A percentile compares a stretch with the other conserved stretches of the same genome.
Conservation (phyloP, 2,329 filamentous ascomycete genomes). For the Penicillium sclerotigenum region DNA sequence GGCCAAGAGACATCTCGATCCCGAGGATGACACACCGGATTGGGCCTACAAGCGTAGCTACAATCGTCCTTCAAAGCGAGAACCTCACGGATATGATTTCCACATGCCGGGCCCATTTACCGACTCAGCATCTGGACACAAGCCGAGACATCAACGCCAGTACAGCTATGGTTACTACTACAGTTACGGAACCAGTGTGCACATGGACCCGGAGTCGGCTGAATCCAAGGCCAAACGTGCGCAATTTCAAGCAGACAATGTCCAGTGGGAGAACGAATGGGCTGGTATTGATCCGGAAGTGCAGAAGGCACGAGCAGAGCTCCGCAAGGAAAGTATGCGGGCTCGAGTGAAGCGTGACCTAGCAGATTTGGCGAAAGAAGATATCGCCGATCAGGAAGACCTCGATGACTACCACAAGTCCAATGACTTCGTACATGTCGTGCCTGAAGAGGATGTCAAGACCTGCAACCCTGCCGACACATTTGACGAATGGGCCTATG, state of each 20-base stretch:
- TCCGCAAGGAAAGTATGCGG: slow-evolving; percentile 12
- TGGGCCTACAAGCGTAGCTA: not conserved
- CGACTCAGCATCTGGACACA: not conserved
- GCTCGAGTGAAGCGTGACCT: slow-evolving; percentile 13
- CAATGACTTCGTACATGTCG: not conserved
- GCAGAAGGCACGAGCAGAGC: slow-evolving; percentile 4
- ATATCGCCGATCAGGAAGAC: too few species aligned
- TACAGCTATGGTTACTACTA: slow-evolving; percentile 23
- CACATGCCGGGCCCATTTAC: not conserved
- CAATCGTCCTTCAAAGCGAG: not conserved
- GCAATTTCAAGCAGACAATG: slow-evolving; percentile 2
- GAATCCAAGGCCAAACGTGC: slow-evolving; percentile 23
- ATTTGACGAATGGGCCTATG: not conserved
- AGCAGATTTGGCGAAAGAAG: not conserved
- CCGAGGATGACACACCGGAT: not conserved
- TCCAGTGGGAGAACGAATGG: slow-evolving; percentile 10
- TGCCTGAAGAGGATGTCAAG: not conserved
- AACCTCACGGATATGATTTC: not conserved
- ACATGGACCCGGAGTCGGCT: slow-evolving; percentile 28
- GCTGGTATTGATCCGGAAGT: slow-evolving; percentile 6
- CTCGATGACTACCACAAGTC: too few species aligned
- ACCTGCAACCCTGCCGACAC: not conserved
- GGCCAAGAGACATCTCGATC: not conserved
- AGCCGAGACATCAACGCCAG: not conserved
- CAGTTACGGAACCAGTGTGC: slow-evolving; percentile 30